phyloP scores from a whole-genome alignment of 179 eudicot species.

The Silene coronaria region DNA sequence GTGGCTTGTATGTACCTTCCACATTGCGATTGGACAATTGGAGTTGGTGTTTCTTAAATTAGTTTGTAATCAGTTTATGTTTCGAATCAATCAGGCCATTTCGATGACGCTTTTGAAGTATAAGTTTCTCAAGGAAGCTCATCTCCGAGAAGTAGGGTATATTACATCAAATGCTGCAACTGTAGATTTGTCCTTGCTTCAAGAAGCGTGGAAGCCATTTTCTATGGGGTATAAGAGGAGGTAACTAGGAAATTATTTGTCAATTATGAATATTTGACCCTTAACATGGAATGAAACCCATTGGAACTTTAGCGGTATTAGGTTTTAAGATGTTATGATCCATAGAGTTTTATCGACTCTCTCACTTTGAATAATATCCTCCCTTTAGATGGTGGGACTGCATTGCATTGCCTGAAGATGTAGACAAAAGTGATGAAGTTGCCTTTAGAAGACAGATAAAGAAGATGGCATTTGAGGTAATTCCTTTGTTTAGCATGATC shows the following conservation, averaged over 20 bases:
- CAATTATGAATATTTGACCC: neutral
- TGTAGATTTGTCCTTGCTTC: constrained; percentile 41
- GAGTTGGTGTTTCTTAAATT: neutral
- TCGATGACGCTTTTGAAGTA: constrained; percentile 57
- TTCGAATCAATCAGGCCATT: constrained; percentile 47
- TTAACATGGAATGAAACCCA: neutral
- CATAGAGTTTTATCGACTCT: neutral
- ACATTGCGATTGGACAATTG: neutral
- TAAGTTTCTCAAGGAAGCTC: constrained; percentile 55
- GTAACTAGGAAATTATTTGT: constrained; percentile 27
- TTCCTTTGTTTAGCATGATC: neutral
- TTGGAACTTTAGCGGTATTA: neutral
- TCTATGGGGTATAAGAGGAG: constrained; percentile 85
- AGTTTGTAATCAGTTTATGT: neutral
- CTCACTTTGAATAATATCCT: neutral
- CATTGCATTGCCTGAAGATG: constrained; percentile 79
- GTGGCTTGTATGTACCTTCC: constrained; percentile 2
- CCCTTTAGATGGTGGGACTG: constrained; percentile 92
- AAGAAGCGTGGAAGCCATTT: constrained; percentile 88
- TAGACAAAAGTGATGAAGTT: constrained; percentile 55
- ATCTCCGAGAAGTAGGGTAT: constrained; percentile 27
- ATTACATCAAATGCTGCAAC: constrained; percentile 15
- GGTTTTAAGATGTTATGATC: too few species aligned
- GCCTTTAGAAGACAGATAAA: constrained; percentile 67
- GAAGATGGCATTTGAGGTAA: constrained; percentile 71